A percentile compares a stretch with the other conserved stretches of the same genome.
phyloP scores from a whole-genome alignment of 257 asterid species.

The Ophiorrhiza pumila region DNA sequence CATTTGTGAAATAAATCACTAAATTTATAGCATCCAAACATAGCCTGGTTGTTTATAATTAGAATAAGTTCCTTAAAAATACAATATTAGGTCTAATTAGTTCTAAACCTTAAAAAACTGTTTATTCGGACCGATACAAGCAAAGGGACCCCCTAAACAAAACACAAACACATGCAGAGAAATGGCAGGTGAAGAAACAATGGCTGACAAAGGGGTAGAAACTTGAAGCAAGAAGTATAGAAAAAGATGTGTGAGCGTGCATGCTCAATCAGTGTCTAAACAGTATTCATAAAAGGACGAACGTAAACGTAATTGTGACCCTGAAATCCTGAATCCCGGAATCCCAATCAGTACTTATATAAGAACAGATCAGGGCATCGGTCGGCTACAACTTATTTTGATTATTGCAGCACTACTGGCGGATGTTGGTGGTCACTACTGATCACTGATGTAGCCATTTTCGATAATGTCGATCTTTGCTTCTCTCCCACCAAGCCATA shows the following conservation, averaged over 20 bases:
- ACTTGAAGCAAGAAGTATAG: slow-evolving; percentile 13
- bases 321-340: background rate
- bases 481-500: background rate
- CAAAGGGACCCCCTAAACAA: slow-evolving; percentile 6
- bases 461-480: background rate
- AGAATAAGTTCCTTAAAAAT: too few species aligned
- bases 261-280: slow-evolving; percentile 32
- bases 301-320: background rate
- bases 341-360: background rate
- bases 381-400: background rate
- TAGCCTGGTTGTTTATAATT: too few species aligned
- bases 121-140: background rate
- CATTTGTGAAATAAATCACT: too few species aligned
- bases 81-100: too few species aligned
- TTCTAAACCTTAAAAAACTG: too few species aligned
- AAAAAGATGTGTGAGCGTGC: slow-evolving; percentile 52
- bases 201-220: slow-evolving; percentile 7
- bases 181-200: slow-evolving; percentile 9
- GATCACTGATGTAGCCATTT: background rate
- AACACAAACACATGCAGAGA: slow-evolving; percentile 17
- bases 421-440: slow-evolving; percentile 1
- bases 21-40: too few species aligned
- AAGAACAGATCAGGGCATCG: background rate
- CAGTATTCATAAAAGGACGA: background rate
- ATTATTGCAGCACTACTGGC: background rate